Conservation (phyloP, 2,329 filamentous ascomycete species). For the Aschersonia sp. region DNA sequence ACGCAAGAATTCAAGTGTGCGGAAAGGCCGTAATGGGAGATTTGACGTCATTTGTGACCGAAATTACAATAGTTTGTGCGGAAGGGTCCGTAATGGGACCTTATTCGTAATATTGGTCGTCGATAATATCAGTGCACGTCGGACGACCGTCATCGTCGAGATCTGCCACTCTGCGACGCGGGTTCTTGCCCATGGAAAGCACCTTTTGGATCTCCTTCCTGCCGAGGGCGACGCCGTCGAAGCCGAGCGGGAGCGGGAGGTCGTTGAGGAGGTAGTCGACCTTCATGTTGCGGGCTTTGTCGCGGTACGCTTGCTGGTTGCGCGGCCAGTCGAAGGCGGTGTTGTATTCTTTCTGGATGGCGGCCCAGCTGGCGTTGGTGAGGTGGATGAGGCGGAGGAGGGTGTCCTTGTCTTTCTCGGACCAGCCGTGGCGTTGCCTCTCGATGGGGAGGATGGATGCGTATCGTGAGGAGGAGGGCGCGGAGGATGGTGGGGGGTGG, state of each 20-base stretch:
- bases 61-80: too few species aligned
- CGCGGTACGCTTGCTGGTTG: slow-evolving; percentile 40
- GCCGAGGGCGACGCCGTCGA: slow-evolving; percentile 34
- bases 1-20: too few species aligned
- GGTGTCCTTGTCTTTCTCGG: slow-evolving; percentile 20
- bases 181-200: slow-evolving; percentile 29
- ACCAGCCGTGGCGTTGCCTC: slow-evolving; percentile 24
- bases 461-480: slow-evolving; percentile 1
- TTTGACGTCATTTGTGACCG: too few species aligned
- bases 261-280: slow-evolving; percentile 34
- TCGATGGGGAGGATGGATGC: background rate
- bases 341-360: slow-evolving; percentile 15
- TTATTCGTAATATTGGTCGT: too few species aligned
- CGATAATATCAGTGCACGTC: slow-evolving; percentile 18
- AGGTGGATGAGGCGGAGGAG: slow-evolving; percentile 27
- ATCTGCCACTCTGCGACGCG: slow-evolving; percentile 30
- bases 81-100: too few species aligned
- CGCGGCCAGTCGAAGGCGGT: slow-evolving; percentile 26
- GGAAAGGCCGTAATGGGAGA: too few species aligned
- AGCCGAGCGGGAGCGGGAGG: slow-evolving; percentile 26
- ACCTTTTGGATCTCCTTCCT: slow-evolving; percentile 33
- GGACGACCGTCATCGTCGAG: slow-evolving; percentile 22
- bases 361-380: slow-evolving; percentile 14
- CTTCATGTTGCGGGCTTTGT: slow-evolving; percentile 44
- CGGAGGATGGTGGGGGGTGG: background rate